Conservation (phyloP, 306 rosid genomes). For the Rubus parviflorus region DNA sequence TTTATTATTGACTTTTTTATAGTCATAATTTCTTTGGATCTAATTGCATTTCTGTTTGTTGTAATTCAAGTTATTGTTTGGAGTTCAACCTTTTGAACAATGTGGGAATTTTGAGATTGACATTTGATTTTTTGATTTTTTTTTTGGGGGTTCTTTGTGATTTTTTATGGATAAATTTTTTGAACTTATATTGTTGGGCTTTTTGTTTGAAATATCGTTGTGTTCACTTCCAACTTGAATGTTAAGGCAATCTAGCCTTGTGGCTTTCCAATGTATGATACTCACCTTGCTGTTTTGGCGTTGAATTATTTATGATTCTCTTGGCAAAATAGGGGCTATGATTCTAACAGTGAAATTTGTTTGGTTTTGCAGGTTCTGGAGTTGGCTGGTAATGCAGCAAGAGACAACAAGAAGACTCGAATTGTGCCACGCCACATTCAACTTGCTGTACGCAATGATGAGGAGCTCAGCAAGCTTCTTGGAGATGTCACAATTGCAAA, state of each 20-base stretch:
- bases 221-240: not conserved
- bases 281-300: not conserved
- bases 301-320: not conserved
- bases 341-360: not conserved
- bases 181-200: not conserved
- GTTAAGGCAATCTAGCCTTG: not conserved
- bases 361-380: conserved; percentile 61
- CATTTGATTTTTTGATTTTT: not conserved
- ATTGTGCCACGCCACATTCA: conserved; percentile 90
- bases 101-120: not conserved
- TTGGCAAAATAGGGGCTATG: not conserved
- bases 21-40: too few species aligned
- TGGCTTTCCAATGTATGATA: not conserved
- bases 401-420: conserved; percentile 91
- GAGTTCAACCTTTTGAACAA: not conserved
- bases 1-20: not conserved
- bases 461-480: conserved; percentile 86
- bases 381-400: conserved; percentile 88
- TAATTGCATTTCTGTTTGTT: not conserved
- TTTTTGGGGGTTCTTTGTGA: not conserved
- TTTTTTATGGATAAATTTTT: not conserved
- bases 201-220: not conserved
- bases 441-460: conserved; percentile 77
- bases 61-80: not conserved
- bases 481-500: conserved; percentile 89